Conservation (phyloP, 805 yeast species). For the Cyberlindnera samutprakarnensis region DNA sequence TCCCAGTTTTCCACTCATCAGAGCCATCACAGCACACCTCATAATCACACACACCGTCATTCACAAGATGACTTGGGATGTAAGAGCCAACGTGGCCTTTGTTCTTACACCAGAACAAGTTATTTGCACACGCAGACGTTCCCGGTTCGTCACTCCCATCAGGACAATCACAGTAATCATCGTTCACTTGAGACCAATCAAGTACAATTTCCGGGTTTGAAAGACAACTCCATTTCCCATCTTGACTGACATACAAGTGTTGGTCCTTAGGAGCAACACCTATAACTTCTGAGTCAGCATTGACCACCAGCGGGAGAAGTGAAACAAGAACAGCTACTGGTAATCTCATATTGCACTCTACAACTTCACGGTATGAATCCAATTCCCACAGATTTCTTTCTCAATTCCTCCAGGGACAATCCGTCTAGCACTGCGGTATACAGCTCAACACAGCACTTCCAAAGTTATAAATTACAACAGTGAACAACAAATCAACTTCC, state of each 20-base stretch:
- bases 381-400: too few relatives aligned
- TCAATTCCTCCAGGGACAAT: too few relatives aligned
- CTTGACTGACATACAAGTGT: conserved; percentile 35
- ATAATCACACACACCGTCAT: conserved; percentile 91
- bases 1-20: conserved; percentile 48
- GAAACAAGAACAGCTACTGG: not conserved
- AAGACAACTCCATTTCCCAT: conserved; percentile 65
- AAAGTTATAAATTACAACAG: too few relatives aligned
- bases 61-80: conserved; percentile 61
- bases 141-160: conserved; percentile 98
- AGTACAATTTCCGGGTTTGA: conserved; percentile 57
- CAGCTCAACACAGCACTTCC: too few relatives aligned
- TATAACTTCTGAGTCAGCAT: not conserved
- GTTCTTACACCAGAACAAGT: conserved; percentile 68
- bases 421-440: too few relatives aligned
- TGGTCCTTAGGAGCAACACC: conserved; percentile 24
- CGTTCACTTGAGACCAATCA: conserved; percentile 62
- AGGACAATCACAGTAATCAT: conserved; percentile 92
- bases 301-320: not conserved
- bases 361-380: too few relatives aligned
- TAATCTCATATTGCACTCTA: not conserved
- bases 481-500: too few relatives aligned
- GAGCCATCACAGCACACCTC: conserved; percentile 90
- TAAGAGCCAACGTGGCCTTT: conserved; percentile 56
- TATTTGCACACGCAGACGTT: conserved; percentile 66